Percentiles rank a stretch among this genome's conserved stretches.
Evolutionary conservation across 176 grass and related monocot genomes (phyloP).

Genomic region (Pontederia paniculata): DNA sequence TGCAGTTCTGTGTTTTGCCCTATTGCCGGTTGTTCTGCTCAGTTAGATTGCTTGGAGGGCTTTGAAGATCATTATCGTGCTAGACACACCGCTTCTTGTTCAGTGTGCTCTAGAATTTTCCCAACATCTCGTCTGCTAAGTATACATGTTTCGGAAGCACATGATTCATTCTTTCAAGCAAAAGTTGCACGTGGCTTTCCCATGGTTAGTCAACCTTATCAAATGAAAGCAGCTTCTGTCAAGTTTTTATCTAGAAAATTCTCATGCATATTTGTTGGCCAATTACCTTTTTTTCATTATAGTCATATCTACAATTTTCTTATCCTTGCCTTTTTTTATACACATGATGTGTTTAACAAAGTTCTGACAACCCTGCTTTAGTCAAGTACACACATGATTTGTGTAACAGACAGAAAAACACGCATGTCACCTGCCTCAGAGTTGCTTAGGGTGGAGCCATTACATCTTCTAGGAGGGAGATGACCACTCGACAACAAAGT

Average conservation of each 20-base stretch:
- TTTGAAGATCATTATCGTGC: constrained; percentile 86
- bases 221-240: background rate
- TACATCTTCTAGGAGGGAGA: too few relatives aligned
- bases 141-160: constrained; percentile 85
- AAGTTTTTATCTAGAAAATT: background rate
- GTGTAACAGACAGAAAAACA: too few relatives aligned
- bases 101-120: constrained; percentile 71
- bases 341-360: too few relatives aligned
- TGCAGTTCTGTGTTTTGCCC: constrained; percentile 62
- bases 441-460: too few relatives aligned
- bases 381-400: too few relatives aligned
- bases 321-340: too few relatives aligned
- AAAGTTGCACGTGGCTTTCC: constrained; percentile 83
- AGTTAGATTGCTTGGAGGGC: constrained; percentile 56
- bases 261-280: too few relatives aligned
- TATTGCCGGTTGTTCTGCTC: constrained; percentile 66
- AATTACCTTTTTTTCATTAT: too few relatives aligned
- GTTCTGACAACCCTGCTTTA: too few relatives aligned
- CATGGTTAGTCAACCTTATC: constrained; percentile 45
- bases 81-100: constrained; percentile 81
- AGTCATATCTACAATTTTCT: too few relatives aligned
- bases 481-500: too few relatives aligned
- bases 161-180: constrained; percentile 94
- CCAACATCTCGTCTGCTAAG: constrained; percentile 69
- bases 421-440: too few relatives aligned